Conservation (phyloP, 2,329 filamentous ascomycete species). For the Sporothrix mexicana region DNA sequence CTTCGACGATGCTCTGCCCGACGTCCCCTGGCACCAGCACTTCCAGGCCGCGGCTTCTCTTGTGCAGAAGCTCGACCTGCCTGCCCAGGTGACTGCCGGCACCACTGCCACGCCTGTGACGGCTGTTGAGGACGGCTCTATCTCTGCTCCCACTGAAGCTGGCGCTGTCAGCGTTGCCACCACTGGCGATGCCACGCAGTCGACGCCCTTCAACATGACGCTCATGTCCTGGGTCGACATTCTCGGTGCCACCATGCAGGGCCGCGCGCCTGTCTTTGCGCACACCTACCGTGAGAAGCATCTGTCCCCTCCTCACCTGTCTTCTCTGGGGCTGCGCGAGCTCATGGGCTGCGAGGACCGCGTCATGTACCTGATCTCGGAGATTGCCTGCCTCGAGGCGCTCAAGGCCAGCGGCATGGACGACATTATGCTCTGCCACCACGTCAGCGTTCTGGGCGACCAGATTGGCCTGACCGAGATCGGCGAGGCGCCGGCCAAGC, state of each 20-base stretch:
- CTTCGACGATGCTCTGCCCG: conserved; percentile 80
- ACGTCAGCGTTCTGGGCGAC: conserved; percentile 84
- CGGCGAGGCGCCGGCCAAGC: conserved; percentile 62
- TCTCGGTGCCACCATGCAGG: conserved; percentile 89
- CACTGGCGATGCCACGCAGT: conserved; percentile 43
- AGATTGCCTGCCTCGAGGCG: conserved; percentile 93
- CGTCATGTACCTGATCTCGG: conserved; percentile 97
- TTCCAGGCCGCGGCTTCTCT: conserved; percentile 89
- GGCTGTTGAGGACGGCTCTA: conserved; percentile 45
- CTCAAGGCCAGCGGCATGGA: conserved; percentile 84
- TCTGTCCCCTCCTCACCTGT: conserved; percentile 66
- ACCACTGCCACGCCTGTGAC: conserved; percentile 4
- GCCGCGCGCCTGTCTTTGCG: conserved; percentile 83
- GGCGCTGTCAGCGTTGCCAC: not conserved
- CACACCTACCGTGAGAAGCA: conserved; percentile 97
- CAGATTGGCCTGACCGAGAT: conserved; percentile 84
- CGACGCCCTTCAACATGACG: conserved; percentile 93
- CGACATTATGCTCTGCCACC: conserved; percentile 83
- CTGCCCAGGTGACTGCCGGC: conserved; percentile 59
- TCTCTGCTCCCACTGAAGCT: not conserved
- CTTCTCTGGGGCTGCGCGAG: conserved; percentile 77
- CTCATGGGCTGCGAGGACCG: conserved; percentile 97
- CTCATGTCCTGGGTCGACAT: conserved; percentile 96
- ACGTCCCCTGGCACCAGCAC: conserved; percentile 97
- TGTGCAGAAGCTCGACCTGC: conserved; percentile 83